Evolutionary conservation across 2,329 filamentous ascomycete genomes (phyloP), one percentile per base, ranked within the genome.

Genomic region (Microdochium nivale): DNA sequence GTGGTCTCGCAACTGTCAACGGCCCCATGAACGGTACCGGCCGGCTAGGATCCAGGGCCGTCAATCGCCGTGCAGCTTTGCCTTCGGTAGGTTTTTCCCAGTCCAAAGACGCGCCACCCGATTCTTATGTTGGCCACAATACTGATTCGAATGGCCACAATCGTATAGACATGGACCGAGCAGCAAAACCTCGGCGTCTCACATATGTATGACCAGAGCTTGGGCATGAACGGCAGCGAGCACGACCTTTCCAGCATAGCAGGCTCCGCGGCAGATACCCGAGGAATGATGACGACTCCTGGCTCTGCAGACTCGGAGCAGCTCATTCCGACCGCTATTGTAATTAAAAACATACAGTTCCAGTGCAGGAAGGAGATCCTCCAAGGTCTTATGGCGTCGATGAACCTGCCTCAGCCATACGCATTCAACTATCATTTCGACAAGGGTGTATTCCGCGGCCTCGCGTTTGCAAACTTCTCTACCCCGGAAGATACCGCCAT

Each of bases 391-490:
- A 99, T 99, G 94, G 88, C 91, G 9, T 89, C 96, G 21, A 82
- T 97, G 79, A 87, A 90, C 59, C 80, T 99, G 37, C 94, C 94
- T 1, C 82, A 97, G 59, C 94, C 94, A 0, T 99, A 99, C 65
- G 94, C 94, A 13, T 99, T 99, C 78, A 99, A 99, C 76, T 97
- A 99, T 65, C 94, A 99, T 70, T 99, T 99, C 65, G 94, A 99
- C 67, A 95, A 95, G 62, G 94, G 94, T 25, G 91, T 99, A 25
- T 99, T 99, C 74, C 80, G 94, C 53, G 94, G 94, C 7, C 76
- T 99, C 49, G 94, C 94, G 2, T 99, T 99, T 73, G 94, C 94
- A 65, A 99, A 99, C 71, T 99, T 97, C 68, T 95, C 94, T 33
- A 96, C 90, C 16, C 84, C 94, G 1, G 88, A 96, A 58, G 94